Percentiles rank a stretch among this genome's conserved stretches.
These are phyloP conservation scores for Neoboletus magnificus DNA, from an alignment of 768 basidiomycete species.

Conservation along the genomic window DNA sequence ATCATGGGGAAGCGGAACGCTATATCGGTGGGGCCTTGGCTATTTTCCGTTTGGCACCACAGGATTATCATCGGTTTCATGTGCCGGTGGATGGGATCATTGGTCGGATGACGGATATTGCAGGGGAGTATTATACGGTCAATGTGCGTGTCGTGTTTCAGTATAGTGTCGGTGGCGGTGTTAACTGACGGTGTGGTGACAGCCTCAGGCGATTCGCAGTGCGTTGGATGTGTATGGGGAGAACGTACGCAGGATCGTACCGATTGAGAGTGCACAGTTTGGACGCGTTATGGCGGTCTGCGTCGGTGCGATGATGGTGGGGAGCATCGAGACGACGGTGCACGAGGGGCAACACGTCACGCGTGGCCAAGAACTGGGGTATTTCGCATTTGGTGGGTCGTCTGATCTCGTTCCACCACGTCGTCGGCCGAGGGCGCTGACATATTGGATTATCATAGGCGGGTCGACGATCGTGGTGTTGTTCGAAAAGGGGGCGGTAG, in stretches of 20 bases:
- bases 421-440: not conserved
- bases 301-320: constrained; percentile 94
- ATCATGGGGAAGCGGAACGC: constrained; percentile 63
- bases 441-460: constrained; percentile 39
- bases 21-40: constrained; percentile 81
- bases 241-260: constrained; percentile 89
- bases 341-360: constrained; percentile 75
- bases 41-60: constrained; percentile 90
- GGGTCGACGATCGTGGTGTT: constrained; percentile 90
- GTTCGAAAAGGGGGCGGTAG: constrained; percentile 79
- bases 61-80: constrained; percentile 96
- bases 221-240: constrained; percentile 91
- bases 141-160: constrained; percentile 55
- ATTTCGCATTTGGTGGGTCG: constrained; percentile 86
- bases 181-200: not conserved
- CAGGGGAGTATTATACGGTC: constrained; percentile 96
- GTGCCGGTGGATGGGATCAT: constrained; percentile 81
- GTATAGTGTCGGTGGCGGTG: not conserved
- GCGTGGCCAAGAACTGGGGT: constrained; percentile 89
- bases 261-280: constrained; percentile 86
- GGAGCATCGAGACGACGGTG: constrained; percentile 85
- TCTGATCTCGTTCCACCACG: not conserved
- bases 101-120: constrained; percentile 77
- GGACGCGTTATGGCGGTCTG: constrained; percentile 92
- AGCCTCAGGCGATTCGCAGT: constrained; percentile 93